Evolutionary conservation across 2,329 filamentous ascomycete genomes (phyloP).

Genomic region (Colletotrichum sp.): DNA sequence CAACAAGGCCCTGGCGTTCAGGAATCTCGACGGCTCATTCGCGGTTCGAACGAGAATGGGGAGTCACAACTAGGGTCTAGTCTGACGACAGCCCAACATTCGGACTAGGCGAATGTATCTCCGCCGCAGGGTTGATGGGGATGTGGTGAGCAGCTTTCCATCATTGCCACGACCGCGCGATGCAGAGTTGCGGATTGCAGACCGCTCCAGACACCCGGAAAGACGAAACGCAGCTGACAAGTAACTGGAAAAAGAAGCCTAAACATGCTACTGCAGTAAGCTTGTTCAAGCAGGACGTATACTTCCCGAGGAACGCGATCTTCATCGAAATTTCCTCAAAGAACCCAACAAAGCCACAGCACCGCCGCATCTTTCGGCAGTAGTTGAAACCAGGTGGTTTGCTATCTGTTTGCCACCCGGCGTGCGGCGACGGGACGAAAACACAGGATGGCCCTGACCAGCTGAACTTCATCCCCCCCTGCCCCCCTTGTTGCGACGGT

Average conservation of each 20-base stretch:
- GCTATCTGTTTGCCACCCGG: slow-evolving; percentile 9
- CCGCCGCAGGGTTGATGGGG: background rate
- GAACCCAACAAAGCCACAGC: background rate
- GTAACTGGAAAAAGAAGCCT: background rate
- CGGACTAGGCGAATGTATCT: background rate
- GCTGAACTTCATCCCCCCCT: background rate
- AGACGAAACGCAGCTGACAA: background rate
- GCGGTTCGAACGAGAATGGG: background rate
- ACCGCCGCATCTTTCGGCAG: background rate
- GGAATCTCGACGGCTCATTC: background rate
- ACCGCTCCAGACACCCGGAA: background rate
- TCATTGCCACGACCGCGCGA: slow-evolving; percentile 8
- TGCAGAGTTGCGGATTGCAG: background rate
- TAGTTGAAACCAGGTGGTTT: slow-evolving; percentile 4
- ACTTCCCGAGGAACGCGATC: background rate
- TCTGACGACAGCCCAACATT: background rate
- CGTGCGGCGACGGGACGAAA: background rate
- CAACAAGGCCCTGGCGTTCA: background rate
- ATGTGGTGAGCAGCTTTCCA: background rate
- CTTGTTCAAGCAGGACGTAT: background rate
- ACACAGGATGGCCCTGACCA: background rate
- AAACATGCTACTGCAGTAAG: background rate
- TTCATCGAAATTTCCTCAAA: background rate
- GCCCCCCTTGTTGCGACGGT: background rate
- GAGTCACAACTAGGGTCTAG: background rate